Evolutionary conservation across 176 grass and related monocot genomes (phyloP), one percentile per base, ranked within the genome.

Genomic region (Typha latifolia): DNA sequence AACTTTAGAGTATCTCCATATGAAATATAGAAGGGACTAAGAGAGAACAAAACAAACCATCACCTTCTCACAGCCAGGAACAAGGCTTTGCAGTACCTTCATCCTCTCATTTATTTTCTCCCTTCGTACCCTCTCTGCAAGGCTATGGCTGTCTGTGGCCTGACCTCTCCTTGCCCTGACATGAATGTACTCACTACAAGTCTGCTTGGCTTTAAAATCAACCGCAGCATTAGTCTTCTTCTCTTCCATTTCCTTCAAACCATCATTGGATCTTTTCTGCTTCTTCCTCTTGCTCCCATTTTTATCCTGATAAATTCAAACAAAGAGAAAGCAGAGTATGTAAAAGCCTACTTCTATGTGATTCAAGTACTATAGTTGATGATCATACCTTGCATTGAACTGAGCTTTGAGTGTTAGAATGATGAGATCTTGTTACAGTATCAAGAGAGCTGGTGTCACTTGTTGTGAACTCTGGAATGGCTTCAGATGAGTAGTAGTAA

Each of bases 21-120:
- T 43, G 37, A 43, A 29, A 59, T 11, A 10, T 20, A 57, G 27
- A 59, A 37, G 48, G 32, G 12, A 62, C 1, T 23, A 37, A 12
- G 18, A 18, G 14, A 69, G 32, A 53, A 32, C 2, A 3, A 27
- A 32, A 14, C 5, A 34, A 61, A 64, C n/a, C 5, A 31, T 48
- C 27, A 84, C 82, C 69, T 75, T 74, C 63, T 84, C 66, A 71
- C 82, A 84, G 15, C 82, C 76, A 75, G 82, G 82, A 51, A 84
- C 82, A 21, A 84, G 76, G 57, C 66, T 66, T 47, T 84, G 76
- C 74, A 84, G 21, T 34, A 84, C 49, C 65, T 62, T 79, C 76
- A 84, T 84, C 47, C 82, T 79, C 76, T 75, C 64, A 71, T 68
- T 84, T 12, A 84, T 79, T 47, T 79, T 84, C 65, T 84, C 76